These are phyloP conservation scores for Pachysandra terminalis DNA, from an alignment of 164 flowering plant species.

Conservation along the genomic window DNA sequence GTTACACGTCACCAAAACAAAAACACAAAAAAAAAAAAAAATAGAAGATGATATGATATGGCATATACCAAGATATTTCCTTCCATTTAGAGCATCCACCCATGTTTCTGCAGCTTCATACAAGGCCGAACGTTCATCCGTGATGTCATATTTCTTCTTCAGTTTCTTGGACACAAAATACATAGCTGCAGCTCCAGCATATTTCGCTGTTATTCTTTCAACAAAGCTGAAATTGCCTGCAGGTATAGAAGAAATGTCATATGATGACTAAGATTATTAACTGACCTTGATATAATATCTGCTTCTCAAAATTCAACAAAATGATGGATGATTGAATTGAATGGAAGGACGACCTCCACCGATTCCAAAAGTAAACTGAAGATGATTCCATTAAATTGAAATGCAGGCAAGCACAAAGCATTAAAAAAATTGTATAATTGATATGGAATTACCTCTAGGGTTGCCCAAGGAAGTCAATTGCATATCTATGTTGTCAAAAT, in stretches of 20 bases:
- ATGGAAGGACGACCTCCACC: background rate
- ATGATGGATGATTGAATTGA: background rate
- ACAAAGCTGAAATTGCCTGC: constrained; percentile 82
- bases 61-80: constrained; percentile 64
- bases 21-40: background rate
- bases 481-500: too few species aligned
- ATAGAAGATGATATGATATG: too few species aligned
- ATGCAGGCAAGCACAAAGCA: too few species aligned
- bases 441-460: too few species aligned
- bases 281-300: background rate
- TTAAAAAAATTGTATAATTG: too few species aligned
- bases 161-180: constrained; percentile 86
- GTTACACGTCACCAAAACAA: too few species aligned
- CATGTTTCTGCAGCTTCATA: constrained; percentile 90
- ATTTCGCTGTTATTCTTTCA: constrained; percentile 71
- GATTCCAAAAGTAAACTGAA: background rate
- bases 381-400: too few species aligned
- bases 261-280: background rate
- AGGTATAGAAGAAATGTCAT: background rate
- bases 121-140: constrained; percentile 76
- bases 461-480: too few species aligned
- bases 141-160: constrained; percentile 81
- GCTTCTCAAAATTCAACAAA: too few species aligned
- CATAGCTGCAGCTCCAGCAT: constrained; percentile 93
- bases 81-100: constrained; percentile 78